Evolutionary conservation across 495 filamentous ascomycete species (phyloP).

Genomic region (Aspergillus incahuasiensis): DNA sequence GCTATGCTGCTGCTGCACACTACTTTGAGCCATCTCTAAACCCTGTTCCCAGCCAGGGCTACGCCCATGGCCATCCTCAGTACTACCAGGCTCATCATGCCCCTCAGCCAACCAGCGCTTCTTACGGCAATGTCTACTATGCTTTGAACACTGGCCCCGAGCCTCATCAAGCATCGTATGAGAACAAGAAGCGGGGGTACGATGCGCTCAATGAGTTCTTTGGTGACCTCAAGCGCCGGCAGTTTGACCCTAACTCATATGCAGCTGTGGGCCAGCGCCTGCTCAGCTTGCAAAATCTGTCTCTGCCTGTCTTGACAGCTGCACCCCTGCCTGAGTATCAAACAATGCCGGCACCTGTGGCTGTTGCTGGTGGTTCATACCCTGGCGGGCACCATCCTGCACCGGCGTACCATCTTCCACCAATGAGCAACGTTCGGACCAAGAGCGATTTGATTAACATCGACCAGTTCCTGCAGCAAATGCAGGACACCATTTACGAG

Average conservation of each 20-base stretch:
- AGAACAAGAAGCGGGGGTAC: conserved; percentile 72
- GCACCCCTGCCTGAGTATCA: conserved; percentile 64
- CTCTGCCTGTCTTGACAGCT: conserved; percentile 58
- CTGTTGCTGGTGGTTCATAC: conserved; percentile 52
- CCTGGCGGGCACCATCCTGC: conserved; percentile 44
- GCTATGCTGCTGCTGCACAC: conserved; percentile 37
- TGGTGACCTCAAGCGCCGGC: conserved; percentile 79
- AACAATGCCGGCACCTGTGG: conserved; percentile 51
- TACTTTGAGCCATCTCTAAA: conserved; percentile 44
- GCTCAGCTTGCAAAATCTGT: conserved; percentile 64
- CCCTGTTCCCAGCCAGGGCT: conserved; percentile 34
- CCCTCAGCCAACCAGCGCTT: conserved; percentile 40
- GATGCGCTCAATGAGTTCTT: conserved; percentile 94
- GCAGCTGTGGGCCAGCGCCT: conserved; percentile 75
- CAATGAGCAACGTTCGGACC: conserved; percentile 79
- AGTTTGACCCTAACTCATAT: conserved; percentile 81
- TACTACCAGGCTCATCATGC: conserved; percentile 59
- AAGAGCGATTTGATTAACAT: conserved; percentile 90
- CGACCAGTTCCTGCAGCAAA: conserved; percentile 89
- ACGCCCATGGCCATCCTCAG: conserved; percentile 46
- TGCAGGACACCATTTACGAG: conserved; percentile 92
- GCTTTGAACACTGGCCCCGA: conserved; percentile 54
- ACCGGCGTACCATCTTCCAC: conserved; percentile 68
- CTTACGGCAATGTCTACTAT: conserved; percentile 72
- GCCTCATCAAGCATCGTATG: conserved; percentile 46